Evolutionary conservation across 2,329 filamentous ascomycete genomes (phyloP), one percentile per base, ranked within the genome.

Genomic region (Fusarium graminum): DNA sequence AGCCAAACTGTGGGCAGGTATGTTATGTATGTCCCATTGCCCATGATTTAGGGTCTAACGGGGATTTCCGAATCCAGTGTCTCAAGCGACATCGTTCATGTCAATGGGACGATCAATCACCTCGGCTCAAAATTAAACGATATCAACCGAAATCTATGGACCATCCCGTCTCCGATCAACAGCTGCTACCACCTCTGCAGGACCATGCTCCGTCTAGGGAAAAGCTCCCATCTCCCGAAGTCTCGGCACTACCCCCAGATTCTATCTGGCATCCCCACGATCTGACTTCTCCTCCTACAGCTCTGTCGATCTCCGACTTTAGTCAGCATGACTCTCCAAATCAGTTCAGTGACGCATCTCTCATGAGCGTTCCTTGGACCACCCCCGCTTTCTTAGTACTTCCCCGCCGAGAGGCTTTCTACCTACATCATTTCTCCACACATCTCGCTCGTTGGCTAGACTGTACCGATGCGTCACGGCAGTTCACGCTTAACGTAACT

Each of bases 381-480:
- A 2, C 19, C 16, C 13, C 40, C 12, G 6, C 13, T 2, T 6
- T 14, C 17, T 12, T 19, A 34, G 8, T 3, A 7, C 19, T 53
- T 7, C n/a, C 7, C n/a, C 54, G 47, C 7, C 47, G 32, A 16
- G 63, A 67, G 25, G 63, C 60, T 50, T 60, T 30, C 41, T 60
- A 60, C 14, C 19, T 60, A 11, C 52, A 60, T 28, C 57, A 60
- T 34, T 64, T 64, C 25, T 60, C 63, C 25, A 56, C 41, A 9
- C 52, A 65, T 30, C 41, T 68, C 22, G 59, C 57, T 39, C 51
- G 59, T 6, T 68, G 65, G 65, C 51, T 68, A 16, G 65, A 68
- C 43, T 68, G 65, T 29, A 68, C 65, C 6, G 65, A 68, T 45
- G 62, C 65, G 25, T 63, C 63, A 34, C 65, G 54, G 16, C 62